Conservation (phyloP, 306 rosid species). For the Medicago arabica region DNA sequence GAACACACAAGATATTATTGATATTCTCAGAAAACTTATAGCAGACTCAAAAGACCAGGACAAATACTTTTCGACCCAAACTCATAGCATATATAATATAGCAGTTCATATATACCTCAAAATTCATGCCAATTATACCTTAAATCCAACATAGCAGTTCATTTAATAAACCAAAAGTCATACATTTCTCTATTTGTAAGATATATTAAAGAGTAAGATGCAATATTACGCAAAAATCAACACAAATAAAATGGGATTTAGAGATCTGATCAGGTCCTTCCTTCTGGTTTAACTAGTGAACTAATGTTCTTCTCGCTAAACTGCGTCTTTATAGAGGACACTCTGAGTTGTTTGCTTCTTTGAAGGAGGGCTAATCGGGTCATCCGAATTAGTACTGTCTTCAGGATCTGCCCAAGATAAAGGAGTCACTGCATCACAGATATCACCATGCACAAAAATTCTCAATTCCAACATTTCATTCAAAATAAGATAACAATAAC, state of each 20-base stretch:
- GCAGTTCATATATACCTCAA: too few species aligned
- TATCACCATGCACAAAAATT: conserved; percentile 26
- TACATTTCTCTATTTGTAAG: conserved; percentile 7
- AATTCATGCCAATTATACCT: too few species aligned
- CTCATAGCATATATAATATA: background rate
- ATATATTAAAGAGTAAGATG: conserved; percentile 10
- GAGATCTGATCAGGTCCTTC: conserved; percentile 34
- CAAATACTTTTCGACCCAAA: conserved; percentile 8
- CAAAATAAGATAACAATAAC: conserved; percentile 17
- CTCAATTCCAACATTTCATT: conserved; percentile 7
- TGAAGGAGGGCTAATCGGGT: conserved; percentile 52
- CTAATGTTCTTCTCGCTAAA: conserved; percentile 20
- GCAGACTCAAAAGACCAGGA: background rate
- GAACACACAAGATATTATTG: too few species aligned
- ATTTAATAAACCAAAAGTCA: conserved; percentile 15
- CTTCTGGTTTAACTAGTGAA: conserved; percentile 32
- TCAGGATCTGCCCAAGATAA: conserved; percentile 64
- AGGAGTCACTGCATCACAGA: conserved; percentile 63
- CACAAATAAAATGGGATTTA: conserved; percentile 21
- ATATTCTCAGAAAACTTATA: background rate
- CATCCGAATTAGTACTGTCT: conserved; percentile 42
- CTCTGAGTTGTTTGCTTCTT: conserved; percentile 65
- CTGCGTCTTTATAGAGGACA: conserved; percentile 37
- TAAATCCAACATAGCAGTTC: conserved; percentile 30
- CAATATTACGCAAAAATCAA: conserved; percentile 10